Conservation (phyloP, 2,329 filamentous ascomycete genomes). For the Colletotrichum destructivum region DNA sequence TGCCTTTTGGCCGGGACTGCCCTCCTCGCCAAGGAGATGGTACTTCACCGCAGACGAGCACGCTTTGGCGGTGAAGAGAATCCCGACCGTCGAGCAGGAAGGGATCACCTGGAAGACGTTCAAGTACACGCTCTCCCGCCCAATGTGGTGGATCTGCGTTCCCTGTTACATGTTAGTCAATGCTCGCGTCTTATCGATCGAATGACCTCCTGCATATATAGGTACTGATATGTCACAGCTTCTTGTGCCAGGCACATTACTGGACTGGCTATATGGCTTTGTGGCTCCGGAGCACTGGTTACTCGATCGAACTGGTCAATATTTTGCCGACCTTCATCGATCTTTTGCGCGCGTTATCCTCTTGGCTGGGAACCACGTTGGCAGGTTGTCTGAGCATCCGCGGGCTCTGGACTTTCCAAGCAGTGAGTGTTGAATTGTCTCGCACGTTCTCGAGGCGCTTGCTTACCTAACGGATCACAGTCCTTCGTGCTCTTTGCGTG, state of each 20-base stretch:
- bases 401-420: slow-evolving; percentile 49
- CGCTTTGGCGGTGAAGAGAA: slow-evolving; percentile 46
- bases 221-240: slow-evolving; percentile 35
- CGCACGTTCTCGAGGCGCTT: accelerated
- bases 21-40: slow-evolving; percentile 48
- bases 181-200: accelerated
- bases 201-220: not conserved
- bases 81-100: slow-evolving; percentile 45
- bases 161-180: slow-evolving; percentile 42
- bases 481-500: slow-evolving; percentile 47
- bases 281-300: slow-evolving; percentile 38
- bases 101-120: slow-evolving; percentile 46
- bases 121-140: slow-evolving; percentile 44
- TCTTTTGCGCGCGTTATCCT: slow-evolving; percentile 47
- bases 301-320: slow-evolving; percentile 41
- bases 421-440: not conserved
- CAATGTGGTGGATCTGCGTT: slow-evolving; percentile 46
- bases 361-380: slow-evolving; percentile 49
- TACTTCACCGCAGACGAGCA: slow-evolving; percentile 50
- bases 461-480: not conserved
- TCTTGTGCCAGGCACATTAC: slow-evolving; percentile 46
- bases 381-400: slow-evolving; percentile 48
- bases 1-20: slow-evolving; percentile 54
- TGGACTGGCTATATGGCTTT: slow-evolving; percentile 45
- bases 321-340: slow-evolving; percentile 47